Evolutionary conservation across 2,329 filamentous ascomycete species (phyloP).

Genomic region (Aspergillus brasiliensis): DNA sequence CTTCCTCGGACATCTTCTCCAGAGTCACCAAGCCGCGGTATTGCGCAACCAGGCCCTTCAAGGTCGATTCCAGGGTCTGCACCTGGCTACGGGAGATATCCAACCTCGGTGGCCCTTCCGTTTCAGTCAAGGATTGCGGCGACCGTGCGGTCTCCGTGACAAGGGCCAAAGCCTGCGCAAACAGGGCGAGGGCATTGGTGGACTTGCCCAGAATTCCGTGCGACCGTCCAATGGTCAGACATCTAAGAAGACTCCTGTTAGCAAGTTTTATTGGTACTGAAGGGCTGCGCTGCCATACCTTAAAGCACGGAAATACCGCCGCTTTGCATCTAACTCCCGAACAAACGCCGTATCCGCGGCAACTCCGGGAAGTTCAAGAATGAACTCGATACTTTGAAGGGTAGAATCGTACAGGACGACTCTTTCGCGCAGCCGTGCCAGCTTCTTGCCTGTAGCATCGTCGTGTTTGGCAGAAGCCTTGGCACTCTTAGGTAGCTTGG

Average conservation of each 20-base stretch:
- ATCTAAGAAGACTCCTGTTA: constrained; percentile 51
- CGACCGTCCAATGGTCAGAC: constrained; percentile 80
- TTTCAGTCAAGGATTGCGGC: constrained; percentile 45
- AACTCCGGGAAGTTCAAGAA: constrained; percentile 86
- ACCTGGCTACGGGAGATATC: constrained; percentile 64
- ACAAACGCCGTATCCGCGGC: constrained; percentile 78
- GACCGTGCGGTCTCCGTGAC: constrained; percentile 55
- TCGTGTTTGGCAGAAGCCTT: constrained; percentile 58
- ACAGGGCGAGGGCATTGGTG: constrained; percentile 81
- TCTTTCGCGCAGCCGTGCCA: constrained; percentile 80
- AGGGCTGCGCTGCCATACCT: constrained; percentile 61
- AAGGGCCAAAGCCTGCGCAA: constrained; percentile 70
- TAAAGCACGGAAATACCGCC: constrained; percentile 81
- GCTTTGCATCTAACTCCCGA: constrained; percentile 74
- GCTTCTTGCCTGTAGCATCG: constrained; percentile 71
- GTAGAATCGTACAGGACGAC: constrained; percentile 89
- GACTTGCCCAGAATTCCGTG: constrained; percentile 73
- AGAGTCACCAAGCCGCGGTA: constrained; percentile 86
- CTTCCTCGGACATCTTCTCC: constrained; percentile 60
- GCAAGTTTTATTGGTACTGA: constrained; percentile 15
- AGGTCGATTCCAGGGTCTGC: constrained; percentile 60
- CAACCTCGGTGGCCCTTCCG: constrained; percentile 64
- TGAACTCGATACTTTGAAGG: constrained; percentile 84
- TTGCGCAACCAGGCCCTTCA: constrained; percentile 74
- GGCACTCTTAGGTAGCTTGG: constrained; percentile 55